Percentiles rank a stretch among this genome's conserved stretches.
Evolutionary conservation across 169 alveolate genomes (phyloP).

Genomic region (Cryptosporidium xiaoi): DNA sequence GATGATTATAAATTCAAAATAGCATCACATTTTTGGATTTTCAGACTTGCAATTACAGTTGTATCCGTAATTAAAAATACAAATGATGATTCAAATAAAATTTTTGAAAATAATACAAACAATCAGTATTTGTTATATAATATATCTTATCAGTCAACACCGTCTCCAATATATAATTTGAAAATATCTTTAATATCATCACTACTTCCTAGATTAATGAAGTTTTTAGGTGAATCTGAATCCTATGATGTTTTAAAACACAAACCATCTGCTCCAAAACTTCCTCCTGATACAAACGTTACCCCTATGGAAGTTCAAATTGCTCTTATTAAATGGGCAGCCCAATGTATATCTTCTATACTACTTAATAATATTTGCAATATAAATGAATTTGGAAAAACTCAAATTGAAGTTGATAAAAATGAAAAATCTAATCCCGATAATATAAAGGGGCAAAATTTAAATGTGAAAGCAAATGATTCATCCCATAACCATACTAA

Average conservation of each 20-base stretch:
- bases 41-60: slow-evolving; percentile 30
- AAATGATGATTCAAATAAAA: not conserved
- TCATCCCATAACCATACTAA: no score
- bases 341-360: slow-evolving; percentile 60
- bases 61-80: no score
- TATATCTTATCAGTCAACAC: not conserved
- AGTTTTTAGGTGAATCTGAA: slow-evolving; percentile 55
- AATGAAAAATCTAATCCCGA: not conserved
- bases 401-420: not conserved
- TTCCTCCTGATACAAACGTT: slow-evolving; percentile 69
- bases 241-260: slow-evolving; percentile 56
- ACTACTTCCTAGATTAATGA: slow-evolving; percentile 46
- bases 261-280: slow-evolving; percentile 70
- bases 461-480: no score
- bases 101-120: not conserved
- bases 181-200: slow-evolving; percentile 46
- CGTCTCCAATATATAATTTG: slow-evolving; percentile 1
- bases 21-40: slow-evolving; percentile 45
- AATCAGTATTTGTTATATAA: not conserved
- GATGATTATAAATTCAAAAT: slow-evolving; percentile 17
- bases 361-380: slow-evolving; percentile 38
- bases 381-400: slow-evolving; percentile 29
- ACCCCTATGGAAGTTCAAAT: slow-evolving; percentile 65
- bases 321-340: slow-evolving; percentile 60
- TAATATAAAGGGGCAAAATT: not conserved